Evolutionary conservation across 2,329 filamentous ascomycete genomes (phyloP), one percentile per base, ranked within the genome.

Genomic region (Helicocarpus griseus): DNA sequence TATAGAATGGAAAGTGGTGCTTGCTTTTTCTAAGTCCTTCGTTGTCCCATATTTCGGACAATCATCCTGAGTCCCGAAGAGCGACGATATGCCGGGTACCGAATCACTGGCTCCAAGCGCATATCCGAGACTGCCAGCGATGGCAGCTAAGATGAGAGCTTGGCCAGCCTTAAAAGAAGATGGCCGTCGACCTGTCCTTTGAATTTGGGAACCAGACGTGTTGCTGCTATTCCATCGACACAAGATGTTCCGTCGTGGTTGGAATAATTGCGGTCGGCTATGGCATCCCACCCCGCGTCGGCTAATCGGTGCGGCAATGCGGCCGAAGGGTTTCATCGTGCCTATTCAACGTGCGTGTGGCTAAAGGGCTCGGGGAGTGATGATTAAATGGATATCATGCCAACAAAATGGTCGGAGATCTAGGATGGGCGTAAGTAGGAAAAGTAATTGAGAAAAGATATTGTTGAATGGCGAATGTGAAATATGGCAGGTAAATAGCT

Each of bases 121-220:
- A 57, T 80, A 81, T 3, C 77, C 73, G n/a, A 76, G 60, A 9
- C 73, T 71, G 26, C 73, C 75, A 17, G 76, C 74, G 46, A 77
- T 71, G 26, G 72, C 70, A 45, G 75, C 71, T 44, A 77, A 64
- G 14, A 78, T 62, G 2, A 78, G 9, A 39, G 53, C 44, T 24
- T 52, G 46, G n/a, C 51, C 40, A 40, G 24, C n/a, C 22, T 40
- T 56, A 48, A 49, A 50, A 11, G 39, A 43, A 11, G 38, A 48
- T 19, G 40, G 19, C 22, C 46, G 38, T 14, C 38, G 44, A 7
- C 44, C 28, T 19, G 50, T 19, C 13, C 26, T 21, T 44, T 40
- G 21, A 6, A 33, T 4, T 43, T 50, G 48, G n/a, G 44, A 21
- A n/a, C 41, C 17, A 22, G 43, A 11, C 7, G 49, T 9, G 24